Conservation (phyloP, 805 yeast genomes). For the Tetrapisispora pingtungensis region DNA sequence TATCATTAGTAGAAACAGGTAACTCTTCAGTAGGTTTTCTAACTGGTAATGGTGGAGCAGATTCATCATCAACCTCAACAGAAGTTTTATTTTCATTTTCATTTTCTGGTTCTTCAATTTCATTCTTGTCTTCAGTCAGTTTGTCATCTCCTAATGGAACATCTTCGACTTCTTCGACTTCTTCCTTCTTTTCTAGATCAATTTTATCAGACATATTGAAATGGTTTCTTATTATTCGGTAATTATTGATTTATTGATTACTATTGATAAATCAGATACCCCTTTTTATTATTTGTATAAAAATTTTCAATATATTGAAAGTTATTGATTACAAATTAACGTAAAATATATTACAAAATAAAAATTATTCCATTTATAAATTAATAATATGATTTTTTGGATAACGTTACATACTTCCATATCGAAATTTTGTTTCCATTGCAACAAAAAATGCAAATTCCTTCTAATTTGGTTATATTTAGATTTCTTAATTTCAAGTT, state of each 20-base stretch:
- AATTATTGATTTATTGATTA: neutral
- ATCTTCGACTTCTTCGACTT: slow-evolving; percentile 1
- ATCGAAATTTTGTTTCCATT: too few relatives aligned
- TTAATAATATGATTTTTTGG: too few relatives aligned
- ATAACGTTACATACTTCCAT: too few relatives aligned
- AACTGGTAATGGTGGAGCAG: slow-evolving; percentile 20
- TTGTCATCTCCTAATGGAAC: slow-evolving; percentile 3
- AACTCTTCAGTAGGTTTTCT: slow-evolving; percentile 12
- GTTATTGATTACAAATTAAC: too few relatives aligned
- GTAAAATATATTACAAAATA: too few relatives aligned
- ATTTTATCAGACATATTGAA: neutral
- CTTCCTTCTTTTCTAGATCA: neutral
- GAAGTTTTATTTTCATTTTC: neutral
- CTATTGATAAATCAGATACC: neutral
- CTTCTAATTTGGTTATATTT: too few relatives aligned
- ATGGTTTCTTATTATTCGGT: neutral
- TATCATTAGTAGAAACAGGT: slow-evolving; percentile 4
- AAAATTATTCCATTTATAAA: too few relatives aligned
- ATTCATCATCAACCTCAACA: slow-evolving; percentile 2
- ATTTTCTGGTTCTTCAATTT: slow-evolving; percentile 5
- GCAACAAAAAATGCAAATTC: too few relatives aligned
- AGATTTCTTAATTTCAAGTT: too few relatives aligned
- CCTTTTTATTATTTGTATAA: neutral
- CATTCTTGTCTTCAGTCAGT: slow-evolving; percentile 4
- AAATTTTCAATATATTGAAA: too few relatives aligned